phyloP scores from a whole-genome alignment of 805 yeast genomes.

The Torulaspora quercuum region DNA sequence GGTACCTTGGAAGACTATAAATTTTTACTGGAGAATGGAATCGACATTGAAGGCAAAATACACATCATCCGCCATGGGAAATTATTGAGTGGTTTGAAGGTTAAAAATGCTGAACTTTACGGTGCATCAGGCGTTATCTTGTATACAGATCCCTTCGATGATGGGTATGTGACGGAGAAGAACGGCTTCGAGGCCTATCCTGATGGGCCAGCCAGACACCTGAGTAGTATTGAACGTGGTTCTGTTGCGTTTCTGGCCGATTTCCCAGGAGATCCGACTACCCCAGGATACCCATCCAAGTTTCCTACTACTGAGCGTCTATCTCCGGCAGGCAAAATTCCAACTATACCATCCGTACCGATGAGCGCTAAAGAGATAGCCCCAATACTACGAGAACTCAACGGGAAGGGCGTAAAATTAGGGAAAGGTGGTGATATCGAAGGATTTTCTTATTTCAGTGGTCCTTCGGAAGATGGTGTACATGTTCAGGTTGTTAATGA shows the following conservation, averaged over 20 bases:
- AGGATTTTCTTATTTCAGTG: slow-evolving; percentile 44
- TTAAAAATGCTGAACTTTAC: slow-evolving; percentile 55
- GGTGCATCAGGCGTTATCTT: slow-evolving; percentile 64
- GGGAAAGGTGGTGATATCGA: slow-evolving; percentile 42
- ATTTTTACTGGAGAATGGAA: slow-evolving; percentile 38
- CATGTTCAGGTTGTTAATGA: slow-evolving; percentile 41
- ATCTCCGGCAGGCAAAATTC: slow-evolving; percentile 43
- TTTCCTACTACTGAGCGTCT: slow-evolving; percentile 38
- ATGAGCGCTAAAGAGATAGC: slow-evolving; percentile 43
- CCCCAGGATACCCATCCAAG: slow-evolving; percentile 66
- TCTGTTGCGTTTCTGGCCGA: slow-evolving; percentile 55
- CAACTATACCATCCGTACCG: slow-evolving; percentile 54
- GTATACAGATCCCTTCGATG: slow-evolving; percentile 46
- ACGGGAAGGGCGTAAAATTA: slow-evolving; percentile 39
- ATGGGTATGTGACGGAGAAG: slow-evolving; percentile 49
- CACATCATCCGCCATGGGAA: slow-evolving; percentile 54
- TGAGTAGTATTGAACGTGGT: slow-evolving; percentile 58
- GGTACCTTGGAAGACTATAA: slow-evolving; percentile 56
- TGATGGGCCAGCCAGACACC: slow-evolving; percentile 62
- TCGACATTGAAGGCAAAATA: slow-evolving; percentile 52
- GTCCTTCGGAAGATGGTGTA: slow-evolving; percentile 40
- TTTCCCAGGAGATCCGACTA: slow-evolving; percentile 74
- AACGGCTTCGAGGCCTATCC: slow-evolving; percentile 61
- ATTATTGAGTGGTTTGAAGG: slow-evolving; percentile 52
- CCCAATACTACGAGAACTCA: slow-evolving; percentile 41